These are phyloP conservation scores for Penicilliopsis zonata DNA, from an alignment of 495 filamentous ascomycete species.

Conservation along the genomic window DNA sequence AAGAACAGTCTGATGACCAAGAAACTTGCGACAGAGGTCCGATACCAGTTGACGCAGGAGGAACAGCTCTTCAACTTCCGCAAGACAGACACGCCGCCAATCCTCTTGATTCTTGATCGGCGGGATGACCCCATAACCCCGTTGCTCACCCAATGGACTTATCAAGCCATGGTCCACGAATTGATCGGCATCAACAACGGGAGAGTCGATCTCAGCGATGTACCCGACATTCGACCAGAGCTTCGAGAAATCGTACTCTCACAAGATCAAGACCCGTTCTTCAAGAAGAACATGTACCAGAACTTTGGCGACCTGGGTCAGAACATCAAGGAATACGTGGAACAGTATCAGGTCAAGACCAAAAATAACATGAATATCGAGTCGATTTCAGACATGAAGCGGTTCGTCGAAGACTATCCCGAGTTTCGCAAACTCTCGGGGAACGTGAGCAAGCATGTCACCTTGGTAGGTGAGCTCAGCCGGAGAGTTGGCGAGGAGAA, in stretches of 20 bases:
- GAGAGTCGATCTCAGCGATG: constrained; percentile 71
- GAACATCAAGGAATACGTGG: constrained; percentile 97
- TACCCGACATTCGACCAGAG: constrained; percentile 83
- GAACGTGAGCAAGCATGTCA: constrained; percentile 97
- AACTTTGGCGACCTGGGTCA: constrained; percentile 96
- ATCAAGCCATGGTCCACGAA: constrained; percentile 98
- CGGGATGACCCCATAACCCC: constrained; percentile 96
- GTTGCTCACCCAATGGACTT: constrained; percentile 93
- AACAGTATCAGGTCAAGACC: constrained; percentile 92
- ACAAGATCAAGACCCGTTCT: constrained; percentile 97
- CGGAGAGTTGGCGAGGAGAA: constrained; percentile 72
- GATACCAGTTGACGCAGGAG: constrained; percentile 89
- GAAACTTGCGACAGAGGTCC: constrained; percentile 83
- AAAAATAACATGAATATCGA: constrained; percentile 90
- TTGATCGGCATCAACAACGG: constrained; percentile 88
- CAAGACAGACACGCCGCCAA: constrained; percentile 87
- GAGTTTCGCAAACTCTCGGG: constrained; percentile 94
- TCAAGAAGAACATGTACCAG: constrained; percentile 99
- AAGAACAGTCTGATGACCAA: constrained; percentile 84
- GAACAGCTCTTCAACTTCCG: constrained; percentile 96
- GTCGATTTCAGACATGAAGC: constrained; percentile 96
- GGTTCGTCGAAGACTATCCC: constrained; percentile 96
- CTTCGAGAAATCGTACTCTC: constrained; percentile 91
- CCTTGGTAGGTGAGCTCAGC: constrained; percentile 85
- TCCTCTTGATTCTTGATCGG: constrained; percentile 81